These are phyloP conservation scores for Candida multigemmis DNA, from an alignment of 805 yeast genomes.

Conservation along the genomic window DNA sequence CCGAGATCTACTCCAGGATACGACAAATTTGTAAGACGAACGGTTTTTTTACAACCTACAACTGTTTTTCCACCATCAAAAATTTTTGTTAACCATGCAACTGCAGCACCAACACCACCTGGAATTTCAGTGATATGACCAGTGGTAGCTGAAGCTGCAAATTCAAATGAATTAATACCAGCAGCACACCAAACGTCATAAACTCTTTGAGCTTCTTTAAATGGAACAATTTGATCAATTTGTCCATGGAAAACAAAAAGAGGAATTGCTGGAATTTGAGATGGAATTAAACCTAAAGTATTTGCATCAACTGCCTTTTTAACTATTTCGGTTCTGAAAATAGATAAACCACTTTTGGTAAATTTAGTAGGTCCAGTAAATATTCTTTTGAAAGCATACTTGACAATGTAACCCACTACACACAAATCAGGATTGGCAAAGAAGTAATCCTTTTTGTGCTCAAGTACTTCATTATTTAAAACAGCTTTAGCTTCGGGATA, in stretches of 20 bases:
- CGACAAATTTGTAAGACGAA: slow-evolving; percentile 8
- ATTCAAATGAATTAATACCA: slow-evolving; percentile 18
- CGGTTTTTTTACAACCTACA: slow-evolving; percentile 44
- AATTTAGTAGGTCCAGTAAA: slow-evolving; percentile 6
- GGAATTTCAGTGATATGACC: slow-evolving; percentile 16
- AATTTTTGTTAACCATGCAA: slow-evolving; percentile 9
- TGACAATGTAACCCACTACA: slow-evolving; percentile 1
- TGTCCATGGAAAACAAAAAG: slow-evolving; percentile 14
- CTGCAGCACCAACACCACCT: slow-evolving; percentile 12
- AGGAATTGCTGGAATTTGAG: slow-evolving; percentile 12
- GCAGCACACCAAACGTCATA: slow-evolving; percentile 18
- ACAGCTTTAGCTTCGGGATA: slow-evolving; percentile 11
- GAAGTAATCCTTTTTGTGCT: neutral
- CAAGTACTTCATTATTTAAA: slow-evolving; percentile 2
- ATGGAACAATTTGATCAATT: slow-evolving; percentile 15
- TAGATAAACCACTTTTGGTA: slow-evolving; percentile 2
- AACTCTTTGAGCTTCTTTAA: slow-evolving; percentile 9
- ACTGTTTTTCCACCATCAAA: slow-evolving; percentile 32
- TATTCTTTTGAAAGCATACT: slow-evolving; percentile 2
- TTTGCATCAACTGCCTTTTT: slow-evolving; percentile 3
- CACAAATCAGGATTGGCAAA: neutral
- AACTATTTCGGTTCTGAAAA: slow-evolving; percentile 2
- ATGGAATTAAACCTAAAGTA: slow-evolving; percentile 5
- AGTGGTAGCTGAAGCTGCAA: slow-evolving; percentile 12
- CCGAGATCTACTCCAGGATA: slow-evolving; percentile 4